phyloP scores from a whole-genome alignment of 2,329 filamentous ascomycete species.

The Dryadomyces sulphureus region DNA sequence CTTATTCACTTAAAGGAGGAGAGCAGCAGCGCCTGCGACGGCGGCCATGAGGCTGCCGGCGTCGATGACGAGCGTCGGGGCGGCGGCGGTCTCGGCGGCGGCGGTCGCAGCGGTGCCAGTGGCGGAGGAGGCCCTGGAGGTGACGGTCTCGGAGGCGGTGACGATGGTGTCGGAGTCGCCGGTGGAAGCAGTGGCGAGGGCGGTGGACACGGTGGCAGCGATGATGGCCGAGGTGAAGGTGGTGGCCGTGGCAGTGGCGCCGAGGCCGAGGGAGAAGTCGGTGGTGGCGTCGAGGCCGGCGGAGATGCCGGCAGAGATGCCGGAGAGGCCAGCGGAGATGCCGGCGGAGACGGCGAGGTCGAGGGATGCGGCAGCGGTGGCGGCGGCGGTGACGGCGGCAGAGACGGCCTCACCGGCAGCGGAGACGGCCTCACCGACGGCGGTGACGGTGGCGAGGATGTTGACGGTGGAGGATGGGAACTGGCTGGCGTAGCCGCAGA shows the following conservation, averaged over 20 bases:
- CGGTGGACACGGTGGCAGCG: slow-evolving; percentile 10
- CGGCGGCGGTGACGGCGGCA: slow-evolving; percentile 9
- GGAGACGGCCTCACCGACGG: slow-evolving; percentile 6
- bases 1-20: slow-evolving; percentile 16
- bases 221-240: slow-evolving; percentile 7
- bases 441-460: slow-evolving; percentile 11
- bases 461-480: slow-evolving; percentile 20
- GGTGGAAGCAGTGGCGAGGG: slow-evolving; percentile 10
- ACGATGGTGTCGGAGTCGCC: slow-evolving; percentile 11
- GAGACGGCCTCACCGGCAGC: too few species aligned
- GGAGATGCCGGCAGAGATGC: slow-evolving; percentile 12
- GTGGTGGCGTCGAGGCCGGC: slow-evolving; percentile 8
- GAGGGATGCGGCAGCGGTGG: slow-evolving; percentile 12
- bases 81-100: slow-evolving; percentile 9
- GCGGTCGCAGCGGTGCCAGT: slow-evolving; percentile 12
- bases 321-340: slow-evolving; percentile 11
- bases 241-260: slow-evolving; percentile 11
- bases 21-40: slow-evolving; percentile 18
- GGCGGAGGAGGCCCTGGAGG: slow-evolving; percentile 12
- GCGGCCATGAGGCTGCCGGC: slow-evolving; percentile 17
- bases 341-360: slow-evolving; percentile 7
- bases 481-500: slow-evolving; percentile 30
- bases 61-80: slow-evolving; percentile 17
- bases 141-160: slow-evolving; percentile 6
- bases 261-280: slow-evolving; percentile 17